phyloP scores from a whole-genome alignment of 2,329 filamentous ascomycete genomes.

The Madurella fahalii region DNA sequence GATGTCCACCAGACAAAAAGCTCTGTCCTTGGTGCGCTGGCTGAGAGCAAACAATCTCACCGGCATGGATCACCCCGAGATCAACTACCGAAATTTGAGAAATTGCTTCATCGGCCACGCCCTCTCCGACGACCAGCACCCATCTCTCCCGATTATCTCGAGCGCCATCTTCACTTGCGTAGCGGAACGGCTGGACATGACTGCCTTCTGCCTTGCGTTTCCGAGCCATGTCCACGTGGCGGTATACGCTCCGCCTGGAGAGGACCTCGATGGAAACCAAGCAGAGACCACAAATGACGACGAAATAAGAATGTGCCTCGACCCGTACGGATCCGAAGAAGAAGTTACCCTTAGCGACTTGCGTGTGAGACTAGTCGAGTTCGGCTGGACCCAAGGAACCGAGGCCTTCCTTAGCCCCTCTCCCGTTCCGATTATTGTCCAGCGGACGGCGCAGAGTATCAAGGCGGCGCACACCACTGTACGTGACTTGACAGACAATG shows the following conservation, averaged over 20 bases:
- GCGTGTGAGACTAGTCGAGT: constrained; percentile 51
- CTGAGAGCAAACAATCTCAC: constrained; percentile 64
- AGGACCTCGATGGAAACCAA: constrained; percentile 53
- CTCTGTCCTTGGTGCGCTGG: constrained; percentile 64
- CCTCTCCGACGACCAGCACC: constrained; percentile 66
- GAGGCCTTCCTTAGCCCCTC: constrained; percentile 61
- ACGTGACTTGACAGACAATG: constrained; percentile 41
- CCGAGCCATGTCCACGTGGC: constrained; percentile 83
- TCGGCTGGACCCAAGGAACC: constrained; percentile 40
- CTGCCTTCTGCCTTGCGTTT: constrained; percentile 74
- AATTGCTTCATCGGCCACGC: constrained; percentile 88
- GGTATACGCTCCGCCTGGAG: constrained; percentile 57
- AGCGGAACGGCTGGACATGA: constrained; percentile 68
- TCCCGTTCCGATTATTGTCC: constrained; percentile 61
- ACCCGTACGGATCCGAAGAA: constrained; percentile 68
- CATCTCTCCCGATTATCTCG: constrained; percentile 81
- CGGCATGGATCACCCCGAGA: constrained; percentile 61
- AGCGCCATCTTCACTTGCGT: constrained; percentile 81
- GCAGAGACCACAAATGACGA: constrained; percentile 16
- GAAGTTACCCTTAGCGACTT: constrained; percentile 63
- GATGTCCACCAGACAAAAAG: constrained; percentile 62
- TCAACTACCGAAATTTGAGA: constrained; percentile 71
- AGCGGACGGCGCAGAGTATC: constrained; percentile 78
- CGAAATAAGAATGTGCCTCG: constrained; percentile 68
- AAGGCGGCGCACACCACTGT: constrained; percentile 54